phyloP scores from a whole-genome alignment of 1,284 basidiomycete species.

The Sanghuangporus weigelae region DNA sequence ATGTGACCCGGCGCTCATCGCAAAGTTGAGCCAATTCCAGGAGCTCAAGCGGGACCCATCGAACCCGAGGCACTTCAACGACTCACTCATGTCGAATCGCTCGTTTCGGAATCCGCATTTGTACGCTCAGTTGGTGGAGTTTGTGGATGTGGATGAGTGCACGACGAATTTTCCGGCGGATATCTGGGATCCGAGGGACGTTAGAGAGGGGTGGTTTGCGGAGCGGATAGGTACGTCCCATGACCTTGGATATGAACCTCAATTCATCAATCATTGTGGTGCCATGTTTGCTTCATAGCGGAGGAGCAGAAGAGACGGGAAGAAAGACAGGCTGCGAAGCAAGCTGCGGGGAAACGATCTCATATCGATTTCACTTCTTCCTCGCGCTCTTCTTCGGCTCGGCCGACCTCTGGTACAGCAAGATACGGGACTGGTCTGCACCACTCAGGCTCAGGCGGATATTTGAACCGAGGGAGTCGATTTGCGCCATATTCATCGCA shows the following conservation, averaged over 20 bases:
- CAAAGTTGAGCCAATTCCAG: slow-evolving; percentile 75
- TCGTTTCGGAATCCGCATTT: slow-evolving; percentile 94
- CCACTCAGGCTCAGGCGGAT: not conserved
- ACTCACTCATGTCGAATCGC: slow-evolving; percentile 83
- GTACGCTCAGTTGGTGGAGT: slow-evolving; percentile 88
- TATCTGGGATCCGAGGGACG: slow-evolving; percentile 65
- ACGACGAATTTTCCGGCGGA: slow-evolving; percentile 70
- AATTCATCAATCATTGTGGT: not conserved
- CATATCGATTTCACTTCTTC: slow-evolving; percentile 49
- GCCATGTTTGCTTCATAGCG: slow-evolving; percentile 23
- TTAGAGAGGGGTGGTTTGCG: slow-evolving; percentile 62
- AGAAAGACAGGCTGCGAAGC: slow-evolving; percentile 46
- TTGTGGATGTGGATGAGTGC: slow-evolving; percentile 85
- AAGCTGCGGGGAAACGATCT: slow-evolving; percentile 46
- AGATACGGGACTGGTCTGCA: not conserved
- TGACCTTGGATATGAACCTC: not conserved
- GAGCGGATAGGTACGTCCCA: slow-evolving; percentile 57
- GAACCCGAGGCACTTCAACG: slow-evolving; percentile 88
- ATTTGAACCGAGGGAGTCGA: not conserved
- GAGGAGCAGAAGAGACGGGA: slow-evolving; percentile 51
- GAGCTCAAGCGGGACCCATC: slow-evolving; percentile 56
- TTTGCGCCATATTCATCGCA: slow-evolving; percentile 6
- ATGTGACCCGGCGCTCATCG: slow-evolving; percentile 59
- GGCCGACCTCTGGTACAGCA: not conserved
- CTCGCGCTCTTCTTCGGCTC: not conserved